These are phyloP conservation scores for Pseudocercospora fijiensis DNA, from an alignment of 2,329 filamentous ascomycete genomes.

Conservation along the genomic window DNA sequence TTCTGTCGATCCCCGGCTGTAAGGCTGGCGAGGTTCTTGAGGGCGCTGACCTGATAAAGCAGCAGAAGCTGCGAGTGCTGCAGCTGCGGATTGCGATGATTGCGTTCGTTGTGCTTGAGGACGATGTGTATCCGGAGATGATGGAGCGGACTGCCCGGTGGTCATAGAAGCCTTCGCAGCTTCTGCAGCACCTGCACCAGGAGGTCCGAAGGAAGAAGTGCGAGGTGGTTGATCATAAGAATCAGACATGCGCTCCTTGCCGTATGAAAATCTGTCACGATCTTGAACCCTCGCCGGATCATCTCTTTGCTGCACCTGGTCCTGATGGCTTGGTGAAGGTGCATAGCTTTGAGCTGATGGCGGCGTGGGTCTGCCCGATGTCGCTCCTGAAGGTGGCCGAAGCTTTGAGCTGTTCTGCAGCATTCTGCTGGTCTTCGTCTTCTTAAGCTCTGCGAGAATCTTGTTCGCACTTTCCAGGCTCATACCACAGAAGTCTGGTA, in stretches of 20 bases:
- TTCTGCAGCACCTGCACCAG: conserved; percentile 43
- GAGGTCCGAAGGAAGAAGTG: conserved; percentile 42
- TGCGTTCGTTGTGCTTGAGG: conserved; percentile 52
- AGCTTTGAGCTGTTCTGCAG: conserved; percentile 52
- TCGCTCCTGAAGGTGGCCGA: conserved; percentile 46
- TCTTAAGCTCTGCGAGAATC: conserved; percentile 82
- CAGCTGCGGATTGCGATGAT: conserved; percentile 49
- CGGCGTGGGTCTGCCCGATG: conserved; percentile 48
- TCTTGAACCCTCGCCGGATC: conserved; percentile 35
- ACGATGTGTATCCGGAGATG: conserved; percentile 49
- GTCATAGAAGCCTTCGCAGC: conserved; percentile 51
- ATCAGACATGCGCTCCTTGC: conserved; percentile 45
- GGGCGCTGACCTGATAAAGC: conserved; percentile 44
- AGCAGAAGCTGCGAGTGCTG: conserved; percentile 49
- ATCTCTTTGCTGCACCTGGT: conserved; percentile 35
- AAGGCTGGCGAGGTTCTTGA: conserved; percentile 42
- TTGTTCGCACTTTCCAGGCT: conserved; percentile 96
- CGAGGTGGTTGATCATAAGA: conserved; percentile 41
- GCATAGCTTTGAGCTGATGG: conserved; percentile 42
- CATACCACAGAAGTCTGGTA: conserved; percentile 99
- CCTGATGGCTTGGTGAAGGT: conserved; percentile 37
- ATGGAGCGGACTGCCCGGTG: conserved; percentile 39
- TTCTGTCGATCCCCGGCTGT: conserved; percentile 48
- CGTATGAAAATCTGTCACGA: conserved; percentile 47
- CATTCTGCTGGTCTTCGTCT: conserved; percentile 61